phyloP scores from a whole-genome alignment of 73 alveolate species.

The Paramecium octaurelia region DNA sequence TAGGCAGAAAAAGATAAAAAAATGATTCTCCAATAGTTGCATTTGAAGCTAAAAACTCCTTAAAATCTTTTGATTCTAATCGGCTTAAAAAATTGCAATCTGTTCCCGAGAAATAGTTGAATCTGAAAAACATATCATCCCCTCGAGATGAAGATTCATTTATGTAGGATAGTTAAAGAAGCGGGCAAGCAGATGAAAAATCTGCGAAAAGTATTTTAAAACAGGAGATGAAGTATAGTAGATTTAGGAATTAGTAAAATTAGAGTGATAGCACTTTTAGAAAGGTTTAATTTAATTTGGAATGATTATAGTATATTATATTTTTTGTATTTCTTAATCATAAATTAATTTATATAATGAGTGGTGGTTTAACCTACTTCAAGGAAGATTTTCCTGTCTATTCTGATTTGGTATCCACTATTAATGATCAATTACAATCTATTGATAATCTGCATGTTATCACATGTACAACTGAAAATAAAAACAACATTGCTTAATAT shows the following conservation, averaged over 20 bases:
- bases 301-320: background rate
- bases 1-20: background rate
- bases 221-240: conserved; percentile 8
- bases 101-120: background rate
- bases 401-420: background rate
- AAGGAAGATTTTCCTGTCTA: background rate
- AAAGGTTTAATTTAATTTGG: background rate
- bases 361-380: conserved; percentile 12
- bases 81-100: background rate
- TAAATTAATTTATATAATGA: background rate
- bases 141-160: background rate
- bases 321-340: background rate
- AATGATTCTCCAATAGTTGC: conserved; percentile 25
- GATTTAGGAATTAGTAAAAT: background rate
- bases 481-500: background rate
- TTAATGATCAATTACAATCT: background rate
- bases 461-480: background rate
- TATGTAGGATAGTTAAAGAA: background rate
- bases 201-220: background rate
- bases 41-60: conserved; percentile 37
- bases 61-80: background rate
- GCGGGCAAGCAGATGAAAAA: background rate
- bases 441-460: conserved; percentile 1
- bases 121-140: background rate
- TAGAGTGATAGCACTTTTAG: background rate